Conservation (phyloP, 805 yeast genomes). For the Tetrapisispora namnaoensis region DNA sequence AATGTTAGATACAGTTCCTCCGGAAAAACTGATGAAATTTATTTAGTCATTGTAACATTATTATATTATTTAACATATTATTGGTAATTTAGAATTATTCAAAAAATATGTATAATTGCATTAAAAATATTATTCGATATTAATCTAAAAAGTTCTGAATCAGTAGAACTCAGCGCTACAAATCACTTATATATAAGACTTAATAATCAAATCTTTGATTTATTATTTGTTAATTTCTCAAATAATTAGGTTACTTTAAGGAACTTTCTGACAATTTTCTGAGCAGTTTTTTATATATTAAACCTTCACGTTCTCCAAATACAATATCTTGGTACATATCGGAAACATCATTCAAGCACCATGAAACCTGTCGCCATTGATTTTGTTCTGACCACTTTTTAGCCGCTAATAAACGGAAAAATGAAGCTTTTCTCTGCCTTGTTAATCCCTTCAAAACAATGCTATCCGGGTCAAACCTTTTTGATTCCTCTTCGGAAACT, state of each 20-base stretch:
- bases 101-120: not conserved
- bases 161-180: not conserved
- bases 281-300: conserved; percentile 16
- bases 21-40: conserved; percentile 39
- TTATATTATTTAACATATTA: not conserved
- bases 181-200: not conserved
- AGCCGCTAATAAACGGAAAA: conserved; percentile 70
- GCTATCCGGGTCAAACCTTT: conserved; percentile 11
- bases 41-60: conserved; percentile 14
- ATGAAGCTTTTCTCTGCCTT: conserved; percentile 60
- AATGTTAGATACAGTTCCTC: conserved; percentile 55
- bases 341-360: conserved; percentile 26
- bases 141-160: no score
- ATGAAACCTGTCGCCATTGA: conserved; percentile 25
- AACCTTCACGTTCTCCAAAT: conserved; percentile 14
- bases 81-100: conserved; percentile 1
- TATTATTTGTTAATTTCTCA: not conserved
- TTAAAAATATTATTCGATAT: no score
- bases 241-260: not conserved
- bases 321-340: conserved; percentile 21
- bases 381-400: conserved; percentile 49
- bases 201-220: not conserved
- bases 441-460: conserved; percentile 43
- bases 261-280: conserved; percentile 1
- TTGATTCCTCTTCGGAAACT: not conserved